Evolutionary conservation across 1,284 basidiomycete species (phyloP), one percentile per base, ranked within the genome.

Genomic region (Amylostereum chailletii): DNA sequence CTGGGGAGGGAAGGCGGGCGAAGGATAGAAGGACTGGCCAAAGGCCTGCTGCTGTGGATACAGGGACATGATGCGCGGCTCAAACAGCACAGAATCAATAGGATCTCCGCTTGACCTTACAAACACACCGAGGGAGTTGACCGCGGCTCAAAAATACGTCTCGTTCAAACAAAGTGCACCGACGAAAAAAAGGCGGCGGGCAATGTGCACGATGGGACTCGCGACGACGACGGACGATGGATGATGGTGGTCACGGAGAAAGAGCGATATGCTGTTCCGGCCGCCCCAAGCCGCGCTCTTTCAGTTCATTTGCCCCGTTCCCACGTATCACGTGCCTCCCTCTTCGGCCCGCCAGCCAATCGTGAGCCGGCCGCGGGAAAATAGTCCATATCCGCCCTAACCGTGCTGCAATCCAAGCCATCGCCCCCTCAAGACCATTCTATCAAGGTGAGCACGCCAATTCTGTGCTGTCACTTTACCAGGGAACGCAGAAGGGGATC

Each of bases 361-460:
- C 19, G 47, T 42, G 48, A 48, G 47, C 33, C 38, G 34, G 33
- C 40, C 9, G 42, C 42, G 32, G 27, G 32, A 34, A 38, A 42
- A 37, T 37, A 47, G 19, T 19, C 19, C 19, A 19, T 19, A 19
- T 19, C 19, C 19, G 19, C 19, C 19, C 19, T 19, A 19, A 19
- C 19, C 19, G 19, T 19, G 19, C 19, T 19, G 19, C 19, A 1
- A 48, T 41, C 50, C 42, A 51, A 27, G 39, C 50, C 42, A 49
- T 46, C 43, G 51, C 45, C 47, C 48, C 63, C 61, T 62, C 63
- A 67, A 63, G 61, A 64, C 60, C 53, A 56, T 53, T 47, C 53
- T 48, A 51, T 52, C 45, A 67, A 63, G 62, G 67, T 67, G 57
- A 60, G 66, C 61, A 56, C 42, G 42, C 40, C 44, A 46, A 53